A percentile compares a stretch with the other conserved stretches of the same genome.
These are phyloP conservation scores for Schizochytrium sp. DNA, from an alignment of 108 stramenopile genomes.

Conservation along the genomic window DNA sequence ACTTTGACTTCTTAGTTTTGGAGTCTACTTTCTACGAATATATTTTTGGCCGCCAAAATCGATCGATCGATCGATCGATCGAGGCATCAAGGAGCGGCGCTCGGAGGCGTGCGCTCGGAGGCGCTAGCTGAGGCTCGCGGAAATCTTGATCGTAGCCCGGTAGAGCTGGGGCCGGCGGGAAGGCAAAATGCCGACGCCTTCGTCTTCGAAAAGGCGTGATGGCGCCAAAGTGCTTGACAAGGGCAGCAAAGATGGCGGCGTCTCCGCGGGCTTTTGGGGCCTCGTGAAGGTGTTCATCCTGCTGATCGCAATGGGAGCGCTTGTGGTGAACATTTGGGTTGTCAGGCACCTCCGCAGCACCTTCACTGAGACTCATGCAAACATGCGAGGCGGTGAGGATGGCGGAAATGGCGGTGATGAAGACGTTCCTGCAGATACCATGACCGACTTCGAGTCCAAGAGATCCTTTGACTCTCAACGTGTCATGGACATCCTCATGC, in stretches of 20 bases:
- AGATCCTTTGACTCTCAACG: constrained; percentile 20
- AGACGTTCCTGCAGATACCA: not conserved
- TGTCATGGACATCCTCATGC: constrained; percentile 52
- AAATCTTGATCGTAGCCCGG: too few species aligned
- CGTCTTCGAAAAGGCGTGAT: not conserved
- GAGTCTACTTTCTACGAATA: too few species aligned
- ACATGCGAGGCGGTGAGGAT: constrained; percentile 33
- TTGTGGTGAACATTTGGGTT: constrained; percentile 51
- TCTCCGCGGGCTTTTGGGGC: constrained; percentile 3
- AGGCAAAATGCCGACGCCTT: too few species aligned
- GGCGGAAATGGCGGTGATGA: not conserved
- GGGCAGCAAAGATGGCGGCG: not conserved
- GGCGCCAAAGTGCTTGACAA: not conserved
- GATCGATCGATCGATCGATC: too few species aligned
- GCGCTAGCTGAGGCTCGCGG: too few species aligned
- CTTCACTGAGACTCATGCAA: not conserved
- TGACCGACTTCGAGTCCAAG: not conserved
- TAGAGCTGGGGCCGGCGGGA: too few species aligned
- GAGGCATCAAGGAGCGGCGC: too few species aligned
- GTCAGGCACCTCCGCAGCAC: constrained; percentile 41
- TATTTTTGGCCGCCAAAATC: too few species aligned
- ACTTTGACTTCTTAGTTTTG: too few species aligned
- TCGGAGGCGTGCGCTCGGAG: too few species aligned
- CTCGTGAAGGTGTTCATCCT: constrained; percentile 32
- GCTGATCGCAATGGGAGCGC: constrained; percentile 21